Base-by-base conservation (phyloP, 495 filamentous ascomycete genomes). In the Cenococcum geophilum region DNA sequence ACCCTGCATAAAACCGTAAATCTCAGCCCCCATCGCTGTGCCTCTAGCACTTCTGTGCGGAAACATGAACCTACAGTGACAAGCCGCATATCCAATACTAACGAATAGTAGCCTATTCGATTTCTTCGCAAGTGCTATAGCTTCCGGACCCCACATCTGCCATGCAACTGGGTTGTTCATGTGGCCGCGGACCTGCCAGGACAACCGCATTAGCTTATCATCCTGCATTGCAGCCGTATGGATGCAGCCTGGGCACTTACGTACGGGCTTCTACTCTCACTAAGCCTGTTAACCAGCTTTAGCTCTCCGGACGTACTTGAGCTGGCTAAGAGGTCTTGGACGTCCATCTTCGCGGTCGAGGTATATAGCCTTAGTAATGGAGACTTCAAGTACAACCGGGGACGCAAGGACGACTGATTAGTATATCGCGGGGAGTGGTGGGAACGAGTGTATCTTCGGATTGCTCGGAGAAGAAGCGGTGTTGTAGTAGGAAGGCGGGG, bases 51-150 rank as follows among this genome's bases (percentile, higher is more conserved):
- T 45, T 45, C 40, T 45, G 40, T 45, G 40, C 27, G 22, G 20
- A 35, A 42, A 16, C 32, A 37, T 37, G 40, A 43, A 73, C 86
- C 67, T 74, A 93, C 91, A 93, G 74, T 98, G 95, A 76, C 93
- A 97, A 35, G 93, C 91, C 1, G 89, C 86, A 75, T 96, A 97
- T 23, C 93, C 93, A 70, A 97, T 95, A 71, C 92, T 96, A 58
- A 97, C 79, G 72, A 97, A 97, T 36, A 98, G 82, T 57, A 96
- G 79, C 62, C 87, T 87, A 71, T 97, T 93, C 66, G 88, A 79
- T 59, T 79, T 83, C 73, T 82, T 84, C 10, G 95, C 93, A 55
- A 91, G 80, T 55, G 76, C 79, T 57, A 97, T 79, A 32, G 91
- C 80, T 69, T 90, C 85, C 21, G 85, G 78, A 66, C 85, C 84